Conservation (phyloP, 2,329 filamentous ascomycete genomes). For the Periconia digitata region DNA sequence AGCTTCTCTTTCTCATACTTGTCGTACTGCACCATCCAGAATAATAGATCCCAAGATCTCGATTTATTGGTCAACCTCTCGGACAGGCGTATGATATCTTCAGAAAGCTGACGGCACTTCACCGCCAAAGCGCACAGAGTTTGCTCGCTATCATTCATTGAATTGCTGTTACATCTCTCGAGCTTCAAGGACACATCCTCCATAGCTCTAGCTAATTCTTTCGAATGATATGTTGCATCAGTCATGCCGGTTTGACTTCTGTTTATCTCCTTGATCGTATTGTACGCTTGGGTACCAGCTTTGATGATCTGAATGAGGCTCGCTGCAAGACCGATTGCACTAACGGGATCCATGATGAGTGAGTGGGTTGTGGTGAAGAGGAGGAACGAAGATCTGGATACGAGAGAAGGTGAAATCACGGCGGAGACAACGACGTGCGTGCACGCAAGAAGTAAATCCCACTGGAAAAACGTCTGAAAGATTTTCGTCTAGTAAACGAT, state of each 20-base stretch:
- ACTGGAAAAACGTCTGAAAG: too few species aligned
- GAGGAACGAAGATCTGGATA: too few species aligned
- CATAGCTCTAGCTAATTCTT: not conserved
- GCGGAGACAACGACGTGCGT: too few species aligned
- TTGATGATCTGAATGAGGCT: constrained; percentile 9
- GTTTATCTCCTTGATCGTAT: constrained; percentile 5
- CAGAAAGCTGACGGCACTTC: not conserved
- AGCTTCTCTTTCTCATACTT: not conserved
- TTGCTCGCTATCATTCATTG: constrained; percentile 2
- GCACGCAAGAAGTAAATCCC: too few species aligned
- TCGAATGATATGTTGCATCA: not conserved
- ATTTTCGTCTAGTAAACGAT: too few species aligned
- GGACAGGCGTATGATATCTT: not conserved
- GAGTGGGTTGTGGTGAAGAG: too few species aligned
- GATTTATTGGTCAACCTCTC: not conserved
- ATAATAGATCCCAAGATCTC: not conserved
- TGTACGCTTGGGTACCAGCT: constrained; percentile 2
- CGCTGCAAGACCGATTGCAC: constrained; percentile 2
- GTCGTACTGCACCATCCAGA: not conserved
- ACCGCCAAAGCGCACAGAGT: not conserved
- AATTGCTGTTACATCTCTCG: not conserved
- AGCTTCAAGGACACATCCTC: not conserved
- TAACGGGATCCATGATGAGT: constrained; percentile 10
- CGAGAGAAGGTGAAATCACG: too few species aligned
- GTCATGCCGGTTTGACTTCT: constrained; percentile 2